Evolutionary conservation across 2,329 filamentous ascomycete genomes (phyloP).

Genomic region (Didymella sp.): DNA sequence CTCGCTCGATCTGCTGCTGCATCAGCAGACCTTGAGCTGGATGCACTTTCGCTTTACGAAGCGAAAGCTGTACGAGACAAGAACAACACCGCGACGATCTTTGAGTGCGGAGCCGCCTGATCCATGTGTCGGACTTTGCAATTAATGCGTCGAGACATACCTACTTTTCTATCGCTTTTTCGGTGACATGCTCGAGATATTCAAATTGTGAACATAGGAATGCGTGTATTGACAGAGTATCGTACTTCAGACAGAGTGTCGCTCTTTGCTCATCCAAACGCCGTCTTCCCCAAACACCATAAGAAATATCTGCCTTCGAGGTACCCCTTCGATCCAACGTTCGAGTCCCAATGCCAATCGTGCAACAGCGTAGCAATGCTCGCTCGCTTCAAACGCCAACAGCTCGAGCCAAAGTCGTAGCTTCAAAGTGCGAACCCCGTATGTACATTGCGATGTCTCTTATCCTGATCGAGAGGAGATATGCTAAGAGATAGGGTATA

Average conservation of each 20-base stretch:
- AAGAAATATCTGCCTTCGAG: slow-evolving; percentile 3
- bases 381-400: slow-evolving; percentile 27
- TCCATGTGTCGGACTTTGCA: slow-evolving; percentile 45
- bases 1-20: slow-evolving; percentile 48
- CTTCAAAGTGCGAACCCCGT: slow-evolving; percentile 15
- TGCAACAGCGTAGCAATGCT: slow-evolving; percentile 23
- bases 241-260: slow-evolving; percentile 10
- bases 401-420: slow-evolving; percentile 23
- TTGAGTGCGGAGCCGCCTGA: slow-evolving; percentile 50
- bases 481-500: slow-evolving; percentile 38
- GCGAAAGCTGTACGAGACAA: slow-evolving; percentile 47
- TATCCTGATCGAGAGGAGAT: slow-evolving; percentile 19
- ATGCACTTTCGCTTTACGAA: slow-evolving; percentile 32
- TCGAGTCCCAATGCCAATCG: slow-evolving; percentile 4
- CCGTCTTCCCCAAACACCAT: slow-evolving; percentile 17
- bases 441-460: slow-evolving; percentile 22
- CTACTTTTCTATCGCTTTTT: neutral
- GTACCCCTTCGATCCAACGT: neutral
- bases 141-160: slow-evolving; percentile 51
- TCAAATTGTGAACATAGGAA: slow-evolving; percentile 9
- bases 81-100: slow-evolving; percentile 47
- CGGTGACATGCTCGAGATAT: neutral
- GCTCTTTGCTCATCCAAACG: slow-evolving; percentile 1
- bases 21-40: slow-evolving; percentile 50
- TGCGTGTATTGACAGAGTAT: slow-evolving; percentile 15